A percentile compares a stretch with the other conserved stretches of the same genome.
Conservation (phyloP, 331 rosid species). For the Dryas integrifolia region DNA sequence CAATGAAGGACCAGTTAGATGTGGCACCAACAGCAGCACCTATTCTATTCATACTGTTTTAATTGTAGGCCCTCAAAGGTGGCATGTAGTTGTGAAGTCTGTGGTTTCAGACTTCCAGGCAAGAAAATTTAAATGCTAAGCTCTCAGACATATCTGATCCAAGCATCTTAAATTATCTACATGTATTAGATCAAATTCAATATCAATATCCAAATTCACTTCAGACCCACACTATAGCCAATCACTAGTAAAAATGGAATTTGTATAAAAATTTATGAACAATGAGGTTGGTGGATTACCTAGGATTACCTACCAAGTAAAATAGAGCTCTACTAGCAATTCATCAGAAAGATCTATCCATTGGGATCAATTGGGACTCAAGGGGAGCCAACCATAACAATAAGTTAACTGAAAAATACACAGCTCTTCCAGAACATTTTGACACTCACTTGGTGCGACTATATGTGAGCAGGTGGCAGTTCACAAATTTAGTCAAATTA, state of each 20-base stretch:
- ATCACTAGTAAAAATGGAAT: background rate
- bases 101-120: background rate
- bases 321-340: background rate
- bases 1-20: background rate
- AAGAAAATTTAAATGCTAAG: background rate
- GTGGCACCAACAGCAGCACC: background rate
- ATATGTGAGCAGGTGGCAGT: background rate
- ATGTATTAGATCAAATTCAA: background rate
- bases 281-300: conserved; percentile 4
- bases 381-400: background rate
- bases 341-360: background rate
- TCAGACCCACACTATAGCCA: background rate
- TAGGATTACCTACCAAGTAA: background rate
- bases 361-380: background rate
- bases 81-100: background rate
- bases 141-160: background rate
- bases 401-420: background rate
- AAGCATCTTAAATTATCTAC: background rate
- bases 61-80: background rate
- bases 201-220: conserved; percentile 9
- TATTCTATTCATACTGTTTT: background rate
- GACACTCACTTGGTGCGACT: background rate
- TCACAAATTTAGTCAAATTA: background rate
- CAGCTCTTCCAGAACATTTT: background rate
- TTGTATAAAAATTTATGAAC: background rate